Evolutionary conservation across 371 early-diverging fungal genomes (phyloP).

Genomic region (Actinomortierella wolfii): DNA sequence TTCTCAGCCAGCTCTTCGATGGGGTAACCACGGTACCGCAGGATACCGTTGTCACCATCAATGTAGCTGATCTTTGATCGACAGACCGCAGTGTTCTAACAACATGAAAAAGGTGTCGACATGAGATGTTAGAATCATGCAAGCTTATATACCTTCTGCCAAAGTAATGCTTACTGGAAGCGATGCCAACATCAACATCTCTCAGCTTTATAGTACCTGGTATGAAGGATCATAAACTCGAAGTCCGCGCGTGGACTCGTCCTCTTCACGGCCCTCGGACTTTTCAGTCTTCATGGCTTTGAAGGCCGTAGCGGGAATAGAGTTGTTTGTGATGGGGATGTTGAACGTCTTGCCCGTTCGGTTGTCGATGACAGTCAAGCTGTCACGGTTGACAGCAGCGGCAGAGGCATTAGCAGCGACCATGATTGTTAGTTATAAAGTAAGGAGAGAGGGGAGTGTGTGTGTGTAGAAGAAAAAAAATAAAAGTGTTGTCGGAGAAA

Average conservation of each 20-base stretch:
- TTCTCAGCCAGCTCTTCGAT: slow-evolving; percentile 56
- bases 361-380: slow-evolving; percentile 44
- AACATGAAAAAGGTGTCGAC: slow-evolving; percentile 20
- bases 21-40: slow-evolving; percentile 57
- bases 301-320: slow-evolving; percentile 41
- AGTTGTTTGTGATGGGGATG: slow-evolving; percentile 40
- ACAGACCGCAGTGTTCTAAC: slow-evolving; percentile 65
- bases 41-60: slow-evolving; percentile 66
- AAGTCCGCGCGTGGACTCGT: slow-evolving; percentile 16
- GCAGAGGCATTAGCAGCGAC: too few relatives aligned
- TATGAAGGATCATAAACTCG: slow-evolving; percentile 17
- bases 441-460: background rate
- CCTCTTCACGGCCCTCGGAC: slow-evolving; percentile 11
- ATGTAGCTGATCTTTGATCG: slow-evolving; percentile 59
- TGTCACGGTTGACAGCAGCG: too few relatives aligned
- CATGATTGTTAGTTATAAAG: too few relatives aligned
- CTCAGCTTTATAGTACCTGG: too few relatives aligned
- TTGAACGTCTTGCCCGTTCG: slow-evolving; percentile 51
- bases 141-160: too few relatives aligned
- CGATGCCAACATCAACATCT: too few relatives aligned
- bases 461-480: background rate
- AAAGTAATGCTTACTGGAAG: too few relatives aligned
- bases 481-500: slow-evolving; percentile 1
- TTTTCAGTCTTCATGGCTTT: slow-evolving; percentile 19
- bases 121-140: background rate